These are phyloP conservation scores for Malus sieversii DNA, from an alignment of 306 rosid genomes.

Conservation along the genomic window DNA sequence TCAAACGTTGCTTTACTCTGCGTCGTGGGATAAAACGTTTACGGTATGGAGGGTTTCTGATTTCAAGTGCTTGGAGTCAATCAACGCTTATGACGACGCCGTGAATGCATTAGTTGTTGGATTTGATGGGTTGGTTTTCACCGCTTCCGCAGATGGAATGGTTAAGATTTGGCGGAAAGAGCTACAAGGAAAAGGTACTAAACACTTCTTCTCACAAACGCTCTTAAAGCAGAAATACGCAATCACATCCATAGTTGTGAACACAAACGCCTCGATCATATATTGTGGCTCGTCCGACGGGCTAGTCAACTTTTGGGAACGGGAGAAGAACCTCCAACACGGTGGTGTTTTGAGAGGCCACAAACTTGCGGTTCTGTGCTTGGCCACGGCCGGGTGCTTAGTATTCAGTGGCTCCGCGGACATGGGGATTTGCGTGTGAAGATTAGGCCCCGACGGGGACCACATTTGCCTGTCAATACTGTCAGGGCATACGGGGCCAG, in stretches of 20 bases:
- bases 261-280: slow-evolving; percentile 26
- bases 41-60: slow-evolving; percentile 70
- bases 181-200: slow-evolving; percentile 70
- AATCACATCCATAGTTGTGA: slow-evolving; percentile 51
- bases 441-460: slow-evolving; percentile 24
- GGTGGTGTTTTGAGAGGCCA: slow-evolving; percentile 59
- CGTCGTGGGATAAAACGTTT: slow-evolving; percentile 90
- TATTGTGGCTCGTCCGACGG: slow-evolving; percentile 84
- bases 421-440: slow-evolving; percentile 81
- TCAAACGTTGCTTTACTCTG: slow-evolving; percentile 48
- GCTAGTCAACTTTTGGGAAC: slow-evolving; percentile 57
- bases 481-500: slow-evolving; percentile 77
- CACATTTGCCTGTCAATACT: slow-evolving; percentile 40
- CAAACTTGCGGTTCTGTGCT: slow-evolving; percentile 66
- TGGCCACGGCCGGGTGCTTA: slow-evolving; percentile 50
- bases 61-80: slow-evolving; percentile 76
- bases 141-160: slow-evolving; percentile 84
- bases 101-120: slow-evolving; percentile 61
- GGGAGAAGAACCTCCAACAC: slow-evolving; percentile 33
- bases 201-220: slow-evolving; percentile 72
- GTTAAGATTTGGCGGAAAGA: slow-evolving; percentile 81
- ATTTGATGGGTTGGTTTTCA: slow-evolving; percentile 50
- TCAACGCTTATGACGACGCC: slow-evolving; percentile 77
- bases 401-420: slow-evolving; percentile 83
- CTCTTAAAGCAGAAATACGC: slow-evolving; percentile 76